phyloP scores from a whole-genome alignment of 176 grass and related monocot genomes.

The Alopecurus myosuroides region DNA sequence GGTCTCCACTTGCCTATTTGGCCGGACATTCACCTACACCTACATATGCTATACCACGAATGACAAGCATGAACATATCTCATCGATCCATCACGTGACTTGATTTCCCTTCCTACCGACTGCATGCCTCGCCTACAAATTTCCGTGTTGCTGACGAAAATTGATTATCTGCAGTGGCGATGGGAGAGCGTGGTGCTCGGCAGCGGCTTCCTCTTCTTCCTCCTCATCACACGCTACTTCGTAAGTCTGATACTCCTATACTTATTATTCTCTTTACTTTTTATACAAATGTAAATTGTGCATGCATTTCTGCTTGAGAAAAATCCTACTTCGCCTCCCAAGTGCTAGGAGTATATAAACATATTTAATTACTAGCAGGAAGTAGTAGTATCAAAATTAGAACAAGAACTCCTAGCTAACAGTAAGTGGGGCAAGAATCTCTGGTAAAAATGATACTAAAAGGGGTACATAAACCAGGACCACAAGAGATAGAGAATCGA shows the following conservation, averaged over 20 bases:
- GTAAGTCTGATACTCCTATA: slow-evolving; percentile 32
- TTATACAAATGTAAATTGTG: too few species aligned
- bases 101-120: background rate
- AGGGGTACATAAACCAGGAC: background rate
- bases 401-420: background rate
- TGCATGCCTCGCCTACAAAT: background rate
- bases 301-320: background rate
- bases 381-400: background rate
- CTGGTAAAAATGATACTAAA: slow-evolving; percentile 19
- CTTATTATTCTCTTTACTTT: background rate
- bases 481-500: background rate
- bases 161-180: slow-evolving; percentile 56
- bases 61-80: background rate
- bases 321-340: background rate
- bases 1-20: background rate
- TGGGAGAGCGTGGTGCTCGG: slow-evolving; percentile 92
- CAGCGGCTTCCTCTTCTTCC: slow-evolving; percentile 86
- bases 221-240: slow-evolving; percentile 81
- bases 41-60: background rate
- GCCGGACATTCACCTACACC: background rate
- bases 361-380: background rate
- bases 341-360: background rate
- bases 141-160: background rate
- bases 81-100: background rate
- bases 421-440: background rate